phyloP scores from a whole-genome alignment of 2,329 filamentous ascomycete species.

The Penicillium carneum region DNA sequence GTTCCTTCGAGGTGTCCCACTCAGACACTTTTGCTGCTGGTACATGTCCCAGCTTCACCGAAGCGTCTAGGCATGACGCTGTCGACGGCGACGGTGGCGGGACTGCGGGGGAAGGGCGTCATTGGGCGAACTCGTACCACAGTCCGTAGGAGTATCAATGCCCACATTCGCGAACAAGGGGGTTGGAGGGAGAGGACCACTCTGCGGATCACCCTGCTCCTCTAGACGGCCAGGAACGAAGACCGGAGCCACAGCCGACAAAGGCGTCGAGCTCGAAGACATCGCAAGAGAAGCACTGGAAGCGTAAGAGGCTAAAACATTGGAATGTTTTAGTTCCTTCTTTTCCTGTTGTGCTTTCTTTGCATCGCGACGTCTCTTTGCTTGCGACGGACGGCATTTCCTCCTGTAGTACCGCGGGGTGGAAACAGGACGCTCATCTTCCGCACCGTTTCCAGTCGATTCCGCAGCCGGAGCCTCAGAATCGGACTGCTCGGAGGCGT shows the following conservation, averaged over 20 bases:
- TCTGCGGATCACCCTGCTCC: slow-evolving; percentile 4
- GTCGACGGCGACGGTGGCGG: neutral
- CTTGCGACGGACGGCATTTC: slow-evolving; percentile 13
- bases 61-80: slow-evolving; percentile 2
- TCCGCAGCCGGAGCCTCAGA: neutral
- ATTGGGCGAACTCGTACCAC: slow-evolving; percentile 5
- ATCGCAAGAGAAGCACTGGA: slow-evolving; percentile 10
- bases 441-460: slow-evolving; percentile 3
- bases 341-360: neutral
- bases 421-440: neutral
- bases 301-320: slow-evolving; percentile 8
- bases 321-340: neutral
- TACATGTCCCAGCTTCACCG: slow-evolving; percentile 1
- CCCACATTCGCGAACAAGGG: neutral
- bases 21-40: slow-evolving; percentile 5
- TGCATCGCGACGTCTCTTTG: neutral
- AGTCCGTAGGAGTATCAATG: slow-evolving; percentile 7
- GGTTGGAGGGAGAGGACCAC: slow-evolving; percentile 6
- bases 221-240: neutral
- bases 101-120: neutral
- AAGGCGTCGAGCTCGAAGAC: slow-evolving; percentile 1
- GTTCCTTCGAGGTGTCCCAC: slow-evolving; percentile 3
- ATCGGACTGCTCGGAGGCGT: neutral
- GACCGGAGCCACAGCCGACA: slow-evolving; percentile 13
- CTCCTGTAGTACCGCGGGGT: neutral